Evolutionary conservation across 2,329 filamentous ascomycete genomes (phyloP).

Genomic region (Aspergillus sp.): DNA sequence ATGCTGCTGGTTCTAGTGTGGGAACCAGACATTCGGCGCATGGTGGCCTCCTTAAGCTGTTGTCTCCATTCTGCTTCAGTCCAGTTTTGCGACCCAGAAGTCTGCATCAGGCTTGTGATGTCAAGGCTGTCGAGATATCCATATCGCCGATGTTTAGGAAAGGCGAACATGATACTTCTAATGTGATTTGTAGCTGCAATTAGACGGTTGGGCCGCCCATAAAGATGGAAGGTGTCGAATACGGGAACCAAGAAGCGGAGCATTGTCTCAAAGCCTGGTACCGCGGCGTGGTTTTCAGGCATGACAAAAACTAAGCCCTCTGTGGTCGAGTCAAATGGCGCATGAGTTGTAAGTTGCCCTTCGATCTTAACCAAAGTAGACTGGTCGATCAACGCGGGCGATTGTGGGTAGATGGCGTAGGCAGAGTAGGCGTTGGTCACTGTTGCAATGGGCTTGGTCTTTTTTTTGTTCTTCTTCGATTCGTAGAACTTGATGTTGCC

Average conservation of each 20-base stretch:
- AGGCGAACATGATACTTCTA: slow-evolving; percentile 93
- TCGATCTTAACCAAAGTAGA: slow-evolving; percentile 93
- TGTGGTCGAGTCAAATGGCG: slow-evolving; percentile 63
- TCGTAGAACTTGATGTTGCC: slow-evolving; percentile 96
- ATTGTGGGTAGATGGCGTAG: slow-evolving; percentile 92
- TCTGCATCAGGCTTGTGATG: slow-evolving; percentile 69
- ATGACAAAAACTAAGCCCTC: slow-evolving; percentile 98
- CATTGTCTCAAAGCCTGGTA: slow-evolving; percentile 92
- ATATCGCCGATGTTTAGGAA: slow-evolving; percentile 80
- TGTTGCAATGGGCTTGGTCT: slow-evolving; percentile 79
- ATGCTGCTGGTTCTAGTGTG: slow-evolving; percentile 45
- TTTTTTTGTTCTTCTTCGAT: slow-evolving; percentile 78
- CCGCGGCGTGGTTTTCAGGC: slow-evolving; percentile 86
- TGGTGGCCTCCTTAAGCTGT: slow-evolving; percentile 79
- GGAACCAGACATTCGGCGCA: slow-evolving; percentile 35
- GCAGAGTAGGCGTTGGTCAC: slow-evolving; percentile 85
- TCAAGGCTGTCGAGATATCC: slow-evolving; percentile 87
- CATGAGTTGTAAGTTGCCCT: slow-evolving; percentile 80
- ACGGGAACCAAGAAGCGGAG: slow-evolving; percentile 86
- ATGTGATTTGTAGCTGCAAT: slow-evolving; percentile 81
- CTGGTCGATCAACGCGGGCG: slow-evolving; percentile 85
- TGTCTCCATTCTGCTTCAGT: slow-evolving; percentile 83
- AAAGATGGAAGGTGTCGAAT: slow-evolving; percentile 85
- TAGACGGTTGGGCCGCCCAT: slow-evolving; percentile 78
- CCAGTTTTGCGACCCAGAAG: slow-evolving; percentile 68